Evolutionary conservation across 192 early-diverging fungal genomes (phyloP).

Genomic region (Coemansia sp.): DNA sequence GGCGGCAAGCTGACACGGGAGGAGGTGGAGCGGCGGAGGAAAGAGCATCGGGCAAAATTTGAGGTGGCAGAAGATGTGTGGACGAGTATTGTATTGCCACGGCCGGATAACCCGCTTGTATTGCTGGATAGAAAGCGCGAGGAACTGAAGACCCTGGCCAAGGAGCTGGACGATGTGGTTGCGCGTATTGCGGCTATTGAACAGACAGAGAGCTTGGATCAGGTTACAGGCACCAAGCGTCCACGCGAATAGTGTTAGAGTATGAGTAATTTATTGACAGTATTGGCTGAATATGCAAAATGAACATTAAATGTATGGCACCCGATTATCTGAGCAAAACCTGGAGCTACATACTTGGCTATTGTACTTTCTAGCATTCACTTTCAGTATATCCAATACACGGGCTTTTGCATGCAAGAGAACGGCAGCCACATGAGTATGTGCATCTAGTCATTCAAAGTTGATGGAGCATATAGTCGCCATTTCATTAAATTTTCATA

Average conservation of each 20-base stretch:
- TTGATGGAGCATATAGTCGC: not conserved
- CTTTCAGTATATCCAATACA: too few species aligned
- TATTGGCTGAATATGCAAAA: not conserved
- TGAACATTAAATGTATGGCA: not conserved
- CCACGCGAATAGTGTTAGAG: constrained; percentile 28
- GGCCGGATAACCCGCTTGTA: constrained; percentile 62
- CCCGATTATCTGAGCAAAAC: not conserved
- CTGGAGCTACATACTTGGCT: not conserved
- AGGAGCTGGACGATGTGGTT: constrained; percentile 61
- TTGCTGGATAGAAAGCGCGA: constrained; percentile 62
- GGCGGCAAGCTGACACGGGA: constrained; percentile 76
- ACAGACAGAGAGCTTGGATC: not conserved
- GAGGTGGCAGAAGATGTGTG: constrained; percentile 70
- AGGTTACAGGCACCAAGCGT: constrained; percentile 26
- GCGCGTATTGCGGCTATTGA: constrained; percentile 51
- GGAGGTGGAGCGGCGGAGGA: constrained; percentile 65
- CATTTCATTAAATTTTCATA: not conserved
- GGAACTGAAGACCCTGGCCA: constrained; percentile 58
- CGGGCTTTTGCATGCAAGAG: not conserved
- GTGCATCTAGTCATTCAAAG: not conserved
- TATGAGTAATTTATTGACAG: not conserved
- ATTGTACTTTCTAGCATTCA: too few species aligned
- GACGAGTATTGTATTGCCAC: constrained; percentile 67
- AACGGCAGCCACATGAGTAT: not conserved
- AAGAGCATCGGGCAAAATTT: constrained; percentile 75